Percentiles rank a stretch among this genome's conserved stretches.
These are phyloP conservation scores for Millerago galiae DNA, from an alignment of 805 yeast species.

Conservation along the genomic window DNA sequence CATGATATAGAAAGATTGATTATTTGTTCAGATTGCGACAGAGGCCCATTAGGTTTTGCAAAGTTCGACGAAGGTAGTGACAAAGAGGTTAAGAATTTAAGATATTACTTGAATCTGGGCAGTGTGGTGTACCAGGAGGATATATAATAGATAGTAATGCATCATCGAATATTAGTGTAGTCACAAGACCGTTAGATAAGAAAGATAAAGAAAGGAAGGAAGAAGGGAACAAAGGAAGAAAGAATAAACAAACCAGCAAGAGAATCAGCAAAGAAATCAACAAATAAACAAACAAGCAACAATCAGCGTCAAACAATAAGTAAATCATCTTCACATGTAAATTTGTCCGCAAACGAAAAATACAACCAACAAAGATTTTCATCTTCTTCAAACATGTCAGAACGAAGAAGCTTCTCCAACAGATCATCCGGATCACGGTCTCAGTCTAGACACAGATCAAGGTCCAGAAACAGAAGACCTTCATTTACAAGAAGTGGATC, in stretches of 20 bases:
- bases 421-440: conserved; percentile 12
- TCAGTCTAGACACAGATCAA: conserved; percentile 8
- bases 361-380: neutral
- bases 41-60: conserved; percentile 72
- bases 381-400: neutral
- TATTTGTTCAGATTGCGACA: conserved; percentile 71
- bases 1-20: conserved; percentile 43
- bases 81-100: conserved; percentile 32
- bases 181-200: neutral
- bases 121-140: conserved; percentile 36
- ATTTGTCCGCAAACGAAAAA: neutral
- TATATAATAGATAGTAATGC: neutral
- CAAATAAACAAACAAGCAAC: too few species aligned
- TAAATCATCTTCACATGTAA: neutral
- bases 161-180: neutral
- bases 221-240: neutral
- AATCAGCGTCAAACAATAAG: too few species aligned
- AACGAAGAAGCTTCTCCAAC: conserved; percentile 6
- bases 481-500: conserved; percentile 8
- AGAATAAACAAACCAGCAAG: too few species aligned
- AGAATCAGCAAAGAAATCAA: too few species aligned
- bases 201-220: too few species aligned
- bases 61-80: conserved; percentile 27
- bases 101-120: conserved; percentile 38
- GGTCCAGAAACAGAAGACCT: conserved; percentile 9